A percentile compares a stretch with the other conserved stretches of the same genome.
Evolutionary conservation across 2,329 filamentous ascomycete genomes (phyloP).

Genomic region (Alternaria sp.): DNA sequence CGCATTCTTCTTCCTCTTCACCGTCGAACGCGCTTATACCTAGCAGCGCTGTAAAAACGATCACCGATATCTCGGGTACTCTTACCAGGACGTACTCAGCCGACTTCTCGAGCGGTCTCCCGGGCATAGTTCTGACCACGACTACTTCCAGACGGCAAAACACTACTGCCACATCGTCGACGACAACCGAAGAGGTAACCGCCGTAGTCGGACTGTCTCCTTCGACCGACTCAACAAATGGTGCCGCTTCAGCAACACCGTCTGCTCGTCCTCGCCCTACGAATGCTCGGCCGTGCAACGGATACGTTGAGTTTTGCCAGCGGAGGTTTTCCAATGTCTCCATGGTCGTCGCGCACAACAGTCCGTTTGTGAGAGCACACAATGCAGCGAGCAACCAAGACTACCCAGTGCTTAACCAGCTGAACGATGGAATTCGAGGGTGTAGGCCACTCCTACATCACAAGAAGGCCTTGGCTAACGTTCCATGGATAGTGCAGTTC

Average conservation of each 20-base stretch:
- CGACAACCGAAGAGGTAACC: conserved; percentile 26
- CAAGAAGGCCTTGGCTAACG: conserved; percentile 4
- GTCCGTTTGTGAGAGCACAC: conserved; percentile 40
- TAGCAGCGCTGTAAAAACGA: conserved; percentile 19
- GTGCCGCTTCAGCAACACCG: conserved; percentile 21
- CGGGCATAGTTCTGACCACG: conserved; percentile 12
- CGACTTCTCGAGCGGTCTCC: conserved; percentile 5
- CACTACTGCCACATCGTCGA: conserved; percentile 22
- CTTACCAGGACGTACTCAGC: background rate
- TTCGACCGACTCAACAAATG: conserved; percentile 20
- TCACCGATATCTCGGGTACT: conserved; percentile 2
- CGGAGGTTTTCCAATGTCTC: conserved; percentile 48
- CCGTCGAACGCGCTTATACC: conserved; percentile 15
- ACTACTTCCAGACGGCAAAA: conserved; percentile 22
- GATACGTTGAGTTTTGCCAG: conserved; percentile 46
- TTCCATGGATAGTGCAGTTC: conserved; percentile 62
- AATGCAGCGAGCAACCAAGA: conserved; percentile 49
- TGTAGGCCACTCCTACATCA: conserved; percentile 29
- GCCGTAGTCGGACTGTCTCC: conserved; percentile 30
- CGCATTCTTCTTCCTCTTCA: conserved; percentile 24
- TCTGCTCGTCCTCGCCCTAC: conserved; percentile 24
- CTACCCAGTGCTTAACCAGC: conserved; percentile 39
- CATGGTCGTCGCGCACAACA: conserved; percentile 51
- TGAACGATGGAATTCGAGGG: conserved; percentile 49
- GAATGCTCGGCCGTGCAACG: conserved; percentile 48